Evolutionary conservation across 495 filamentous ascomycete genomes (phyloP).

Genomic region (Astrothelium subdiscretum): DNA sequence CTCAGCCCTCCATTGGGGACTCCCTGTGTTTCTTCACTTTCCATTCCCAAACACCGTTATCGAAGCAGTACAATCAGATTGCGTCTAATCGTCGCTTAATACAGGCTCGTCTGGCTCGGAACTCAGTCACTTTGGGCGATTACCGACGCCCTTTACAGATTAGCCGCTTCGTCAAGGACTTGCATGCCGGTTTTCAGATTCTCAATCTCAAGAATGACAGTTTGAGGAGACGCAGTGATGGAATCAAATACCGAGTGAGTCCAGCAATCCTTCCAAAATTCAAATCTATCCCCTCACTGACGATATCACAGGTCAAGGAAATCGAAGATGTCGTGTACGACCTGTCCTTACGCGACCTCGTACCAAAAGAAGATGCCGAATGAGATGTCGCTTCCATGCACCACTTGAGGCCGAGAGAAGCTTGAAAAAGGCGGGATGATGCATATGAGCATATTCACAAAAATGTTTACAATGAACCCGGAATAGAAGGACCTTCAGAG

Average conservation of each 20-base stretch:
- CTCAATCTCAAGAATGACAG: slow-evolving; percentile 95
- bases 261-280: not conserved
- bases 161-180: slow-evolving; percentile 83
- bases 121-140: slow-evolving; percentile 89
- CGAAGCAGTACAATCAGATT: not conserved
- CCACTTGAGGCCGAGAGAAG: not conserved
- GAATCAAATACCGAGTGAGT: slow-evolving; percentile 82
- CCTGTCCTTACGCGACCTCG: slow-evolving; percentile 28
- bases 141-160: slow-evolving; percentile 67
- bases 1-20: no score
- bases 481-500: no score
- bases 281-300: not conserved
- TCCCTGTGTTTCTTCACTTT: no score
- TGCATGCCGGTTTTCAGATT: slow-evolving; percentile 91
- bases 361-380: not conserved
- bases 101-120: slow-evolving; percentile 78
- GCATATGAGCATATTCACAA: not conserved
- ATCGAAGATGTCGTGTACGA: slow-evolving; percentile 98
- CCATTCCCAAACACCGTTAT: not conserved
- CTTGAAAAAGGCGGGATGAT: not conserved
- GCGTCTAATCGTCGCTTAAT: not conserved
- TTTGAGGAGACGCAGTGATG: slow-evolving; percentile 75
- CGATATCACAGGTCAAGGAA: slow-evolving; percentile 58
- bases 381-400: not conserved
- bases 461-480: no score